Conservation (phyloP, 73 alveolate genomes). For the Paramecium tetraurelia region DNA sequence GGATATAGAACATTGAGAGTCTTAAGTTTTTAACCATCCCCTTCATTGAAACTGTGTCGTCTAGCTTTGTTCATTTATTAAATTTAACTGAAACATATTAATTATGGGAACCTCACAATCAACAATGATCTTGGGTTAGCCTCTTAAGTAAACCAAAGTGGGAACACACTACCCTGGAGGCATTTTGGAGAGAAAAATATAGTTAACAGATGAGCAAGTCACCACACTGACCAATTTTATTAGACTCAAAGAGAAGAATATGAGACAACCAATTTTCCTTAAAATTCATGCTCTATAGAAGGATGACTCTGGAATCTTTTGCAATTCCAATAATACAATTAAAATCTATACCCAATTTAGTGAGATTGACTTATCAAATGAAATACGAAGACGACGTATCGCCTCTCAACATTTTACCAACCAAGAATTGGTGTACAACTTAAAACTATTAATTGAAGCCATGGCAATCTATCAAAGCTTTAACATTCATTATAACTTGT, state of each 20-base stretch:
- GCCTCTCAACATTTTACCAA: not conserved
- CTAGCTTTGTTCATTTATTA: slow-evolving; percentile 13
- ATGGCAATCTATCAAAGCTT: not conserved
- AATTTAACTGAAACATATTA: not conserved
- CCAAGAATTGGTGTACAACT: not conserved
- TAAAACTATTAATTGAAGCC: not conserved
- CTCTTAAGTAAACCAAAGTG: not conserved
- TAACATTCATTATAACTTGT: not conserved
- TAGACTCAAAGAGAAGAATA: not conserved
- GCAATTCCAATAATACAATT: not conserved
- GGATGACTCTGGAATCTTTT: not conserved
- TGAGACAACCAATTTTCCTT: not conserved
- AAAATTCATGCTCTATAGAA: not conserved
- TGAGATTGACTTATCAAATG: not conserved
- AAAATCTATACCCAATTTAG: not conserved
- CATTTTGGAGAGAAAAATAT: not conserved
- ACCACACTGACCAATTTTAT: not conserved
- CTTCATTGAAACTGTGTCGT: not conserved
- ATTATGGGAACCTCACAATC: not conserved
- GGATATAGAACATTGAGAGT: slow-evolving; percentile 17
- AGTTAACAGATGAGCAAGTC: not conserved
- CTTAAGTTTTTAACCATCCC: slow-evolving; percentile 18
- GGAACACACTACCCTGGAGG: not conserved
- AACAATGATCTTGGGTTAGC: not conserved
- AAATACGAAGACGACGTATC: not conserved